Evolutionary conservation across 2,329 filamentous ascomycete species (phyloP).

Genomic region (Sclerotinia minor): DNA sequence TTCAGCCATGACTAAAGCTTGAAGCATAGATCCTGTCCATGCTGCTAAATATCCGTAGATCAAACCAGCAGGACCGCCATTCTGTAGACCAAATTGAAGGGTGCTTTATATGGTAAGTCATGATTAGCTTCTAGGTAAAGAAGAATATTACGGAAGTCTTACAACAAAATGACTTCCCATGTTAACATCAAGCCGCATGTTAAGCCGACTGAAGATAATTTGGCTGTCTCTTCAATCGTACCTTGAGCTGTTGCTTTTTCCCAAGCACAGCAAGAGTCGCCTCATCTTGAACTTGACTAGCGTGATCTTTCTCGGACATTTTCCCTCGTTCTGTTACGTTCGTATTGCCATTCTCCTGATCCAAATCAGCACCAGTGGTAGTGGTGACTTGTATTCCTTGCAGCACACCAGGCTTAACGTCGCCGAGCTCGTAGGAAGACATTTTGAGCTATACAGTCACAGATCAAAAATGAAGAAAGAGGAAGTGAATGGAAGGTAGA

Average conservation of each 20-base stretch:
- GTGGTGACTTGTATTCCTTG: neutral
- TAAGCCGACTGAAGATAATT: constrained; percentile 11
- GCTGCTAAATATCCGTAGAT: constrained; percentile 21
- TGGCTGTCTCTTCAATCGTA: neutral
- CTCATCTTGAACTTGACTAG: constrained; percentile 20
- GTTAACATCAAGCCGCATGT: constrained; percentile 16
- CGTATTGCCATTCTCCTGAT: neutral
- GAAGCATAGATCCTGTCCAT: constrained; percentile 21
- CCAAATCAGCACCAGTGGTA: neutral
- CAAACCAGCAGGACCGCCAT: constrained; percentile 18
- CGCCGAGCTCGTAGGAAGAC: neutral
- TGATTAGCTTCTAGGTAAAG: neutral
- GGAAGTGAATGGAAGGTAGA: neutral
- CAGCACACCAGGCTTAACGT: neutral
- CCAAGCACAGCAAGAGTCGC: constrained; percentile 23
- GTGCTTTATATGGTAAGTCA: neutral
- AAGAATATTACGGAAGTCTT: neutral
- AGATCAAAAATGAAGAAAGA: neutral
- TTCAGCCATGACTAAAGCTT: constrained; percentile 24
- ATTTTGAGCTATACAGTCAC: neutral
- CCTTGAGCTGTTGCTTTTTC: constrained; percentile 25
- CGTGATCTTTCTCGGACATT: neutral
- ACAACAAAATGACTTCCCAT: constrained; percentile 22
- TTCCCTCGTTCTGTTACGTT: neutral
- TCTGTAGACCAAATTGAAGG: constrained; percentile 17